Conservation (phyloP, 768 basidiomycete genomes). For the Suillus subluteus region DNA sequence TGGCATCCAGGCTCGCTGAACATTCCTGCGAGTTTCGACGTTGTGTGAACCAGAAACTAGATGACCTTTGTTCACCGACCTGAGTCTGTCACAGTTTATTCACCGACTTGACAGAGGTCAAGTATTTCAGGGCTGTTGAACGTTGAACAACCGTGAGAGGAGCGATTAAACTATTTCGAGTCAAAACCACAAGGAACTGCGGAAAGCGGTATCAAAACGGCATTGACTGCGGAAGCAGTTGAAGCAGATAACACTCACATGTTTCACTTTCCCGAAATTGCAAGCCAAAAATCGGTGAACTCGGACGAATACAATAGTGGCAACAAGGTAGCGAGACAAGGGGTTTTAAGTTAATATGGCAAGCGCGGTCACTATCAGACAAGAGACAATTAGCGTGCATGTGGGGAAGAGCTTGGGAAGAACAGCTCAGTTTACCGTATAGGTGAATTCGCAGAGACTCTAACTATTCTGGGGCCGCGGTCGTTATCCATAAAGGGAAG, state of each 20-base stretch:
- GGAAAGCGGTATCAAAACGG: neutral
- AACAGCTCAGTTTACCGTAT: neutral
- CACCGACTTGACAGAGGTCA: neutral
- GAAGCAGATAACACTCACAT: neutral
- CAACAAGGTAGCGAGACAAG: neutral
- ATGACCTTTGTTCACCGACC: neutral
- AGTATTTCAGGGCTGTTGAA: neutral
- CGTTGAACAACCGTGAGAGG: neutral
- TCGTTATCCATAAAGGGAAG: neutral
- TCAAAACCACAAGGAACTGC: neutral
- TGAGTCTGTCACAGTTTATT: no score
- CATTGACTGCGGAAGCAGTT: neutral
- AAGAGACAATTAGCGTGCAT: neutral
- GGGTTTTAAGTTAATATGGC: neutral
- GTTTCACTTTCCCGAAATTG: neutral
- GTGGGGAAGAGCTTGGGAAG: neutral
- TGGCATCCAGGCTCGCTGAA: neutral
- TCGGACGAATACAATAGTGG: neutral
- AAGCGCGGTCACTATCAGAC: neutral
- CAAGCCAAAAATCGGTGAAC: neutral
- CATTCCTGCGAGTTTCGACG: neutral
- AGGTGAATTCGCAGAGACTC: neutral
- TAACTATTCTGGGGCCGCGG: neutral
- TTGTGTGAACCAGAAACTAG: neutral
- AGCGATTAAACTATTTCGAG: neutral